phyloP scores from a whole-genome alignment of 306 rosid species.

The Acacia crassicarpa region DNA sequence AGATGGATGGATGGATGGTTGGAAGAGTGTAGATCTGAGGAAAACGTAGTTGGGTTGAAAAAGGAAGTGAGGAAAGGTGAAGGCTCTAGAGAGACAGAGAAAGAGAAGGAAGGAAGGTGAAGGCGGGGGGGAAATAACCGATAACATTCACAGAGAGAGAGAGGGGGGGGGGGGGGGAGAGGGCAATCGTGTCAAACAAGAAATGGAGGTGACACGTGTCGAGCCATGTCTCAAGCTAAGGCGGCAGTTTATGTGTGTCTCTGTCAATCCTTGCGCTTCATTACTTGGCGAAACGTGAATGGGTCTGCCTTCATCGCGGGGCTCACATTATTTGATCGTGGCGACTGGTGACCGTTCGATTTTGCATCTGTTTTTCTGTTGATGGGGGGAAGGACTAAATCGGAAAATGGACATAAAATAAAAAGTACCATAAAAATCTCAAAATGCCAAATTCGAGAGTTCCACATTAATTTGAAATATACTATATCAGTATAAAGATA shows the following conservation, averaged over 20 bases:
- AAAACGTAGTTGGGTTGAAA: slow-evolving; percentile 15
- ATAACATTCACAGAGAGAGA: background rate
- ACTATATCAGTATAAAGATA: too few species aligned
- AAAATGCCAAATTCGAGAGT: too few species aligned
- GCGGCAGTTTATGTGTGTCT: background rate
- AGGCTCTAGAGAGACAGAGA: background rate
- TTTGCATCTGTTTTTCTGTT: background rate
- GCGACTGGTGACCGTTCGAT: background rate
- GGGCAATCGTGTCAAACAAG: slow-evolving; percentile 6
- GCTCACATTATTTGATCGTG: background rate
- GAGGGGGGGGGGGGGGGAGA: too few species aligned
- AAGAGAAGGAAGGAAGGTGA: background rate
- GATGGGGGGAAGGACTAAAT: background rate
- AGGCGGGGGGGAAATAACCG: background rate
- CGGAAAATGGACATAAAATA: too few species aligned
- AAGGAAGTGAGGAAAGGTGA: background rate
- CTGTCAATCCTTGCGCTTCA: background rate
- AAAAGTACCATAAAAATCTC: too few species aligned
- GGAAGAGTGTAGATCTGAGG: slow-evolving; percentile 38
- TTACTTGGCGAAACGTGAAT: background rate
- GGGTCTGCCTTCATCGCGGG: background rate
- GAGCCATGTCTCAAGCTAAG: background rate
- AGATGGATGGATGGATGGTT: background rate
- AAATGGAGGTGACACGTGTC: slow-evolving; percentile 5
- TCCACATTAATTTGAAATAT: too few species aligned